A percentile compares a stretch with the other conserved stretches of the same genome.
phyloP scores from a whole-genome alignment of 805 yeast genomes.

The Pichia thaimueangensis region DNA sequence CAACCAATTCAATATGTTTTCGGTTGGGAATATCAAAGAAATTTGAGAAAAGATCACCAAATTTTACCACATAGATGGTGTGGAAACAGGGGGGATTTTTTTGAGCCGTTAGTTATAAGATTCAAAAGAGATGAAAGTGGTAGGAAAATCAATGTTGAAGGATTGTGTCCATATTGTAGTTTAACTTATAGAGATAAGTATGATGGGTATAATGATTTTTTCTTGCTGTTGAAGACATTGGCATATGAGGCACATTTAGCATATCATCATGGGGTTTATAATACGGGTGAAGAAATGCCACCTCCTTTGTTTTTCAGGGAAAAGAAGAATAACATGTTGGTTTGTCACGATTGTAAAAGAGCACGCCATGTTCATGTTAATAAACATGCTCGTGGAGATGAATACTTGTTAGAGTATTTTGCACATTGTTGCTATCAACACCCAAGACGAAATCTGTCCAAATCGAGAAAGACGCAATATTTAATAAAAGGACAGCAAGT shows the following conservation, averaged over 20 bases:
- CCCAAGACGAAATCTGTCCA: no score
- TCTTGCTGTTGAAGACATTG: slow-evolving; percentile 22
- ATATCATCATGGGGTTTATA: slow-evolving; percentile 29
- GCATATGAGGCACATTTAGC: slow-evolving; percentile 30
- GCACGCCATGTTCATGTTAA: not conserved
- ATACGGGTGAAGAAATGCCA: slow-evolving; percentile 27
- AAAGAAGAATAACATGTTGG: not conserved
- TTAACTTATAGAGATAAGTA: slow-evolving; percentile 4
- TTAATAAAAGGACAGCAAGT: no score
- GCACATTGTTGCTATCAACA: no score
- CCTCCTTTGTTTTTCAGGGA: slow-evolving; percentile 17
- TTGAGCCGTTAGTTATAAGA: slow-evolving; percentile 20
- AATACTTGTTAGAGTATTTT: not conserved
- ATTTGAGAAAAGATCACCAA: slow-evolving; percentile 1
- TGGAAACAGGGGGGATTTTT: slow-evolving; percentile 9
- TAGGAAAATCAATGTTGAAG: slow-evolving; percentile 20
- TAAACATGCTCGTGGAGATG: not conserved
- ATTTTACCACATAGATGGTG: slow-evolving; percentile 9
- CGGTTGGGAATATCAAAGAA: slow-evolving; percentile 9
- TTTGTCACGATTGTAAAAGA: not conserved
- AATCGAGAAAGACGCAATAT: no score
- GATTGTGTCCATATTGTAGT: slow-evolving; percentile 29
- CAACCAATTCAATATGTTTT: not conserved
- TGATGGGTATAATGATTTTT: slow-evolving; percentile 12
- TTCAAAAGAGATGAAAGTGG: slow-evolving; percentile 11